Base-by-base conservation (phyloP, 2,329 filamentous ascomycete genomes). In the Chrysoporthe austroafricana region DNA sequence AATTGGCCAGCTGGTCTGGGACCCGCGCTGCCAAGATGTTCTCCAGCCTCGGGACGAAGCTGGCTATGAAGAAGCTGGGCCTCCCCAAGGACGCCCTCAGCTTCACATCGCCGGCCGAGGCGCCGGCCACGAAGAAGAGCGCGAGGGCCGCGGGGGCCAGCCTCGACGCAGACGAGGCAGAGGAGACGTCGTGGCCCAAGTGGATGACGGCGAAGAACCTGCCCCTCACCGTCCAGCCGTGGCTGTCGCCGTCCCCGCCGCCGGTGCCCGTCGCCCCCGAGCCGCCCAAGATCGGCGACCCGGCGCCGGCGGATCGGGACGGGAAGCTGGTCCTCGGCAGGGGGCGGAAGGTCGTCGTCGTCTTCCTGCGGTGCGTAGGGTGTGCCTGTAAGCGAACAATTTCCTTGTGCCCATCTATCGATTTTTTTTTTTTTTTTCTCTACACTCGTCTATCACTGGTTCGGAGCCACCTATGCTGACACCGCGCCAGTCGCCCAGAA, bases 11-110 rank as follows among this genome's bases (percentile, higher is more conserved):
- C 36, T 39, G 36, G 9, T 39, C 36, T 39, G 36, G 1, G 36
- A 39, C 9, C 36, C 36, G 36, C 36, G 36, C 36, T 39, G 36
- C 11, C 26, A 77, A 73, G 65, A 88, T 88, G 86, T 82, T 88
- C 74, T 82, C 83, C 72, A 84, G 79, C 71, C 77, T 89, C 66
- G 82, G 83, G 18, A 85, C 86, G 58, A 88, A 88, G 76, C 77
- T 88, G 71, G 86, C 86, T 69, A 79, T 89, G 72, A 85, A 81
- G 71, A 87, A 86, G 74, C 82, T 82, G 62, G 86, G 86, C 73
- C 75, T 88, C 65, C 81, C 84, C 50, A 83, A 79, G 76, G 79
- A 87, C 71, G 76, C 81, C 59, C 77, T 88, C 66, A 78, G 83
- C 75, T 78, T 82, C 69, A 77, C 80, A 42, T 70, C 74, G 46